Conservation (phyloP, 768 basidiomycete genomes). For the Phlegmacium glaucopus region DNA sequence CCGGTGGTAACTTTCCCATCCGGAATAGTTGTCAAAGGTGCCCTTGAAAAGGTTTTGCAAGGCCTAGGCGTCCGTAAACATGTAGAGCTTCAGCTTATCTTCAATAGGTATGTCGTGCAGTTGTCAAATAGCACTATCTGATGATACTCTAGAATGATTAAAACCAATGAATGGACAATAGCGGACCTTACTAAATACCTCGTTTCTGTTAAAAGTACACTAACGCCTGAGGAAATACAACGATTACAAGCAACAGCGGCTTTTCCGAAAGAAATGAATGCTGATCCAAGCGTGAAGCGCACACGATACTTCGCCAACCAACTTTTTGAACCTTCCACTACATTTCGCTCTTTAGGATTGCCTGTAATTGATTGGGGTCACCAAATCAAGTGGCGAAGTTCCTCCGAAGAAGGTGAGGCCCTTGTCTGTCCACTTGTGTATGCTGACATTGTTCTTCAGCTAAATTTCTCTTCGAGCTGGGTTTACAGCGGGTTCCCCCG, state of each 20-base stretch:
- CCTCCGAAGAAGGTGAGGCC: slow-evolving; percentile 79
- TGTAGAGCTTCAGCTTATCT: slow-evolving; percentile 92
- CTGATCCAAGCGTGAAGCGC: slow-evolving; percentile 28
- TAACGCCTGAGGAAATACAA: slow-evolving; percentile 41
- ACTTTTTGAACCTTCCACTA: slow-evolving; percentile 81
- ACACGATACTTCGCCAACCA: slow-evolving; percentile 61
- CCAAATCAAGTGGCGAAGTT: slow-evolving; percentile 71
- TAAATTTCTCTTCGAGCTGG: slow-evolving; percentile 73
- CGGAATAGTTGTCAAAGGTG: slow-evolving; percentile 57
- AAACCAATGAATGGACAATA: slow-evolving; percentile 87
- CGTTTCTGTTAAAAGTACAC: slow-evolving; percentile 66
- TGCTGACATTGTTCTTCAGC: slow-evolving; percentile 40
- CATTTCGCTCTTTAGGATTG: slow-evolving; percentile 67
- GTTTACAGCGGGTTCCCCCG: slow-evolving; percentile 66
- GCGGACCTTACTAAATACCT: slow-evolving; percentile 86
- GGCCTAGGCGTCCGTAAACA: slow-evolving; percentile 85
- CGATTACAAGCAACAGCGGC: slow-evolving; percentile 70
- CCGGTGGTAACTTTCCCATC: slow-evolving; percentile 76
- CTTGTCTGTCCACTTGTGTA: background rate
- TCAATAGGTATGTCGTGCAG: slow-evolving; percentile 57
- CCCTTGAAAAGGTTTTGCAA: slow-evolving; percentile 66
- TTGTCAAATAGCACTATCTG: background rate
- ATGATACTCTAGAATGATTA: slow-evolving; percentile 62
- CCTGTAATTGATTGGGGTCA: slow-evolving; percentile 88
- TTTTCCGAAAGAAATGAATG: slow-evolving; percentile 56